Base-by-base conservation (phyloP, 2,329 filamentous ascomycete genomes). In the Ilyonectria sp. region DNA sequence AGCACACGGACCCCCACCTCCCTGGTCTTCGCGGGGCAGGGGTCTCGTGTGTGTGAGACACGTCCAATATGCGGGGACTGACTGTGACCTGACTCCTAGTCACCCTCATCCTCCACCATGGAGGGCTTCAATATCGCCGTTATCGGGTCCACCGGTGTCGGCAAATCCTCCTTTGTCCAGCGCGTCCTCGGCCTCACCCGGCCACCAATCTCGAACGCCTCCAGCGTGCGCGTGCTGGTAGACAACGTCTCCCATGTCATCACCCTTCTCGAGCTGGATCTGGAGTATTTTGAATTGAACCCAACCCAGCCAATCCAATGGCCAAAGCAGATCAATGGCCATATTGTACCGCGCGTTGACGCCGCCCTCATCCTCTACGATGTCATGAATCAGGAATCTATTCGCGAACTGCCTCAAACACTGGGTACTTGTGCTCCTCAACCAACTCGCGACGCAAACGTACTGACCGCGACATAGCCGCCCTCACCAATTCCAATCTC, bases 281-380 rank as follows among this genome's bases (percentile, higher is more conserved):
- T 91, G 69, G 89, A 91, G 74, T 87, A 86, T 71, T 90, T 92
- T 75, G 89, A 91, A 75, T 82, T 91, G 69, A 85, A 86, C 69
- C 85, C 87, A 26, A 69, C 74, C 62, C 85, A 87, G 68, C 86
- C 87, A 62, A 89, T 92, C 67, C 86, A 89, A 78, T 92, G 90
- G 90, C 90, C 90, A 13, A 90, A 89, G 73, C 88, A 91, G 76
- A 87, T 91, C 73, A 87, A 92, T 76, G 93, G 93, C 67, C 86
- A 91, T 70, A 88, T 91, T 68, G 86, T 93, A 67, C 93, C 94
- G 56, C 88, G 87, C 46, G 88, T 97, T 76, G 93, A 98, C 76
- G 95, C 93, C 21, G 94, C 93, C 52, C 83, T 98, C 74, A 89
- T 95, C 65, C 84, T 98, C 55, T 97, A 97, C 85, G 94, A 98